Evolutionary conservation across 2,329 filamentous ascomycete species (phyloP).

Genomic region (Aureobasidium sp.): DNA sequence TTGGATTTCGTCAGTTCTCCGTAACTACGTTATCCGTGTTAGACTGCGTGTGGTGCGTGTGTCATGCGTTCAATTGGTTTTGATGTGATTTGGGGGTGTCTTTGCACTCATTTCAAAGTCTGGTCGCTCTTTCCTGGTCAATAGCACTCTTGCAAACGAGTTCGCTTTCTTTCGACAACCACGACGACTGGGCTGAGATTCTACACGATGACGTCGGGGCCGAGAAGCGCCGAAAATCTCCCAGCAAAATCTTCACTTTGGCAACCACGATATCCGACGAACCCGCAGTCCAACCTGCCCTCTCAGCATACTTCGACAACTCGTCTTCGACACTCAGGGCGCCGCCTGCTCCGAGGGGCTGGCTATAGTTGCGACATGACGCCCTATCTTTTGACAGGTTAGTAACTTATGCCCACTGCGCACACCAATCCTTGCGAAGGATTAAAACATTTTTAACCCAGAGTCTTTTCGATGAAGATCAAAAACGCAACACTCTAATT

Average conservation of each 20-base stretch:
- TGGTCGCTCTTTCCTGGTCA: background rate
- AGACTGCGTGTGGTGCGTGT: slow-evolving; percentile 8
- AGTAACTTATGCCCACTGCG: background rate
- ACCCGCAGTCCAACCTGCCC: background rate
- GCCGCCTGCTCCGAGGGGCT: background rate
- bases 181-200: background rate
- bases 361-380: background rate
- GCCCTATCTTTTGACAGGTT: background rate
- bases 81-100: slow-evolving; percentile 3
- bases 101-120: background rate
- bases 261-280: background rate
- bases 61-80: slow-evolving; percentile 10
- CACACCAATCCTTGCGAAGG: background rate
- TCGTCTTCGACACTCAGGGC: background rate
- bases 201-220: background rate
- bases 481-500: slow-evolving; percentile 16
- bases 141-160: background rate
- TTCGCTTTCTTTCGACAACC: background rate
- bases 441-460: slow-evolving; percentile 14
- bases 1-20: slow-evolving; percentile 3
- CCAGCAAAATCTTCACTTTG: background rate
- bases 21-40: slow-evolving; percentile 11
- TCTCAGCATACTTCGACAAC: background rate
- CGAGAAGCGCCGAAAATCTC: background rate
- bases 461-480: slow-evolving; percentile 13